Percentiles rank a stretch among this genome's conserved stretches.
These are phyloP conservation scores for Chalaropsis ovoidea DNA, from an alignment of 2,329 filamentous ascomycete species.

Conservation along the genomic window DNA sequence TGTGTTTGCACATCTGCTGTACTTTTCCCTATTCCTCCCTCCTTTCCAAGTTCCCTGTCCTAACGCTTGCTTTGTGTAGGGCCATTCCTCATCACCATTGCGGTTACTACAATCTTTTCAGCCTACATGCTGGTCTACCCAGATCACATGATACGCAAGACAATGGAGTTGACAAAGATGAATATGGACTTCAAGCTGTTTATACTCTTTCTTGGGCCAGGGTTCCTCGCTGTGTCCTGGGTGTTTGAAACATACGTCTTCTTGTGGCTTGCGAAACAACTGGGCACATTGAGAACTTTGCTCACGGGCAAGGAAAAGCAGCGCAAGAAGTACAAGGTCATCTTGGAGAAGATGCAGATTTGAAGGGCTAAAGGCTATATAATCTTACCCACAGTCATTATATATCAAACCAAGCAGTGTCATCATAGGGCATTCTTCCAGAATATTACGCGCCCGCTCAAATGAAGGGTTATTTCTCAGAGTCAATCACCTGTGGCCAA, in stretches of 20 bases:
- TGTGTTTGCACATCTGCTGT: too few relatives aligned
- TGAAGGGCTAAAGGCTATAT: neutral
- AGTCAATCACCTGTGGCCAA: too few relatives aligned
- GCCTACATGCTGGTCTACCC: constrained; percentile 74
- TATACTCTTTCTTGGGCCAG: constrained; percentile 57
- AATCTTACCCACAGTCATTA: too few relatives aligned
- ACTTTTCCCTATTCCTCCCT: too few relatives aligned
- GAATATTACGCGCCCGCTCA: too few relatives aligned
- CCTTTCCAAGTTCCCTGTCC: neutral
- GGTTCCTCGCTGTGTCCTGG: constrained; percentile 61
- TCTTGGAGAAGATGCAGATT: constrained; percentile 46
- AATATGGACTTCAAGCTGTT: constrained; percentile 61
- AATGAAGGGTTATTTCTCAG: too few relatives aligned
- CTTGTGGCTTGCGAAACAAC: constrained; percentile 41
- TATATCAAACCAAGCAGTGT: too few relatives aligned
- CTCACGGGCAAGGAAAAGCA: constrained; percentile 57
- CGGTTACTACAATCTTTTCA: constrained; percentile 55
- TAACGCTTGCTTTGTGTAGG: constrained; percentile 40
- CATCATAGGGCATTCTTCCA: too few relatives aligned
- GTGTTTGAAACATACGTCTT: constrained; percentile 62
- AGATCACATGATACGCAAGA: constrained; percentile 52
- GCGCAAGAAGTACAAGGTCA: constrained; percentile 78
- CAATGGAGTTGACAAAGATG: constrained; percentile 83
- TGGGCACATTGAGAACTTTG: neutral
- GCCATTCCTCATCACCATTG: constrained; percentile 73